Base-by-base conservation (phyloP, 176 grass and related monocot genomes). In the Oryza officinalis region DNA sequence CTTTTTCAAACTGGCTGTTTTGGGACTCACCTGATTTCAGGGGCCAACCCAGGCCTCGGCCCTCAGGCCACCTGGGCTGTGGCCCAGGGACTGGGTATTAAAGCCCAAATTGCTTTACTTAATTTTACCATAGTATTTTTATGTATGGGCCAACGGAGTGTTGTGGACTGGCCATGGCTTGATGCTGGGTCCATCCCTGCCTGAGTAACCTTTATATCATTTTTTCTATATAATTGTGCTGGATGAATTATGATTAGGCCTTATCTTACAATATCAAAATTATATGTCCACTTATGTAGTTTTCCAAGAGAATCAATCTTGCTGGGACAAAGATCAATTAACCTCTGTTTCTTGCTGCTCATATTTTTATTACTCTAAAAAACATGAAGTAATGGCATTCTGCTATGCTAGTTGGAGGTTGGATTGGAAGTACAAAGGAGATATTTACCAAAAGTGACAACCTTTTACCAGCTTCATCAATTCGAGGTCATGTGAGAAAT, bases 181-280 rank as follows among this genome's bases (percentile, higher is more conserved):
- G 14, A 50, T 50, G 47, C 4, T 50, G 14, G 47, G 4, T 50
- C 47, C 47, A 50, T 18, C 45, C 45, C 45, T 47, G 43, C 45
- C 38, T 26, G 61, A 11, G 17, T 45, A 67, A 5, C 13, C 27
- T 65, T n/a, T 67, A 27, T 69, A 4, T 66, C 37, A 66, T 31
- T 3, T 63, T 4, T 63, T 18, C 32, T 76, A 32, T 64, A 78
- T n/a, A 63, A 63, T 15, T 77, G 9, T 77, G 75, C 54, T 77
- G 52, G 35, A 63, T 44, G n/a, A 20, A 44, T 44, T 64, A 7
- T 7, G 8, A 43, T 11, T 17, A 41, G 26, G n/a, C 10, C 0
- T 9, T 17, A 63, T 40, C 7, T 26, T 63, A 35, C 33, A 23
- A 10, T 65, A 28, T 79, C 65, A 79, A 30, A 46, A 68, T 35